Percentiles rank a stretch among this genome's conserved stretches.
Conservation (phyloP, 1,139 yeast genomes). For the Diutina siamensis region DNA sequence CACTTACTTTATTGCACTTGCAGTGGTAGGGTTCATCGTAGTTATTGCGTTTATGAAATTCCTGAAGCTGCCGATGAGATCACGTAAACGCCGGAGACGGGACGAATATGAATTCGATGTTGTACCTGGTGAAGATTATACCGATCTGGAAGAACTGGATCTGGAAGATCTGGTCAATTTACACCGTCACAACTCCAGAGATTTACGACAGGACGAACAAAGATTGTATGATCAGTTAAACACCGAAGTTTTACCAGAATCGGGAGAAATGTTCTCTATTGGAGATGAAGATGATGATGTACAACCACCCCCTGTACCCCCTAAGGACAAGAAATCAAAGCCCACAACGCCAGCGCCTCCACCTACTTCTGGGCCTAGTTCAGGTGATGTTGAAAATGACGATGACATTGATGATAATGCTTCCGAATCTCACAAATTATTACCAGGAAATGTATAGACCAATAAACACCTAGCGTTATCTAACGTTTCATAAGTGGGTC, state of each 20-base stretch:
- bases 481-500: too few species aligned
- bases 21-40: constrained; percentile 47
- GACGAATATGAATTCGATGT: constrained; percentile 74
- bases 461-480: neutral
- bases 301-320: constrained; percentile 9
- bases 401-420: neutral
- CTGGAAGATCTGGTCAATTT: constrained; percentile 16
- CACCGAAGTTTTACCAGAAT: constrained; percentile 27
- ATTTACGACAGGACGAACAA: constrained; percentile 22
- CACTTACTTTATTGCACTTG: constrained; percentile 47
- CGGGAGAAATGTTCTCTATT: constrained; percentile 31
- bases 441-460: neutral
- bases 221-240: constrained; percentile 29
- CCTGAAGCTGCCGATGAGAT: constrained; percentile 31
- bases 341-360: neutral
- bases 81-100: constrained; percentile 50
- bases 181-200: constrained; percentile 13
- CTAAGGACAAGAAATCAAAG: constrained; percentile 7
- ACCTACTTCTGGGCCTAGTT: too few species aligned
- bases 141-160: constrained; percentile 18
- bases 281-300: constrained; percentile 24
- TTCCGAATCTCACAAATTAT: neutral
- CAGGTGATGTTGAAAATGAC: neutral
- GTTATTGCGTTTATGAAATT: constrained; percentile 42
- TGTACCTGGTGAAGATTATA: constrained; percentile 55